Percentiles rank a stretch among this genome's conserved stretches.
phyloP scores from a whole-genome alignment of 371 early-diverging fungal genomes.

The Mucor mucedo region DNA sequence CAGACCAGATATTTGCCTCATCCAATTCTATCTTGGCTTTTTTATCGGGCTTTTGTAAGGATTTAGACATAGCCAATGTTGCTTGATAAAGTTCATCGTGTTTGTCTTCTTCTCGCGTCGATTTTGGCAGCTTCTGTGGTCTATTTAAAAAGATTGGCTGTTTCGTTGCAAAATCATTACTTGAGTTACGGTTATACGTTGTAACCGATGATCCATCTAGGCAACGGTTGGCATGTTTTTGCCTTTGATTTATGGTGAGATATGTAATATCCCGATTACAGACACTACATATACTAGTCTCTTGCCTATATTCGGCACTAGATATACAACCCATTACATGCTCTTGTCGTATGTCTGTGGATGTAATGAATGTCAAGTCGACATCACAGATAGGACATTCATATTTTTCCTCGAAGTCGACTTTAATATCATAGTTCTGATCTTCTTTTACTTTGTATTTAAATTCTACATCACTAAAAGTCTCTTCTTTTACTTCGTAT shows the following conservation, averaged over 20 bases:
- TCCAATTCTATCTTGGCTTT: slow-evolving; percentile 17
- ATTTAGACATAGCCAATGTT: slow-evolving; percentile 31
- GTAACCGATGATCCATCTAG: slow-evolving; percentile 31
- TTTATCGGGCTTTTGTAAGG: slow-evolving; percentile 13
- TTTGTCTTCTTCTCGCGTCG: slow-evolving; percentile 10
- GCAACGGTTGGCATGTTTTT: slow-evolving; percentile 19
- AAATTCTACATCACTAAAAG: too few relatives aligned
- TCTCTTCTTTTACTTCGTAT: too few relatives aligned
- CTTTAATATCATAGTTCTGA: neutral
- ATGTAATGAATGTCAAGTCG: slow-evolving; percentile 23
- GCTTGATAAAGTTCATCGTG: slow-evolving; percentile 38
- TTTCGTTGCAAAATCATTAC: neutral
- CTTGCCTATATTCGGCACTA: neutral
- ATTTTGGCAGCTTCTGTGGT: slow-evolving; percentile 3
- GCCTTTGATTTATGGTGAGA: slow-evolving; percentile 17
- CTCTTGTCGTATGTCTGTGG: slow-evolving; percentile 33
- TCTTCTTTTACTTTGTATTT: neutral
- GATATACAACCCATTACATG: slow-evolving; percentile 40
- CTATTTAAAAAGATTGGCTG: slow-evolving; percentile 2
- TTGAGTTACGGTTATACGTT: slow-evolving; percentile 3
- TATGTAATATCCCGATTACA: slow-evolving; percentile 36
- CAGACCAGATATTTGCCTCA: slow-evolving; percentile 28
- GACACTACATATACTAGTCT: slow-evolving; percentile 31
- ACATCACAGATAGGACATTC: slow-evolving; percentile 36
- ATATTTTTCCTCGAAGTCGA: slow-evolving; percentile 10